Conservation (phyloP, 805 yeast genomes). For the Hanseniaspora guilliermondii region DNA sequence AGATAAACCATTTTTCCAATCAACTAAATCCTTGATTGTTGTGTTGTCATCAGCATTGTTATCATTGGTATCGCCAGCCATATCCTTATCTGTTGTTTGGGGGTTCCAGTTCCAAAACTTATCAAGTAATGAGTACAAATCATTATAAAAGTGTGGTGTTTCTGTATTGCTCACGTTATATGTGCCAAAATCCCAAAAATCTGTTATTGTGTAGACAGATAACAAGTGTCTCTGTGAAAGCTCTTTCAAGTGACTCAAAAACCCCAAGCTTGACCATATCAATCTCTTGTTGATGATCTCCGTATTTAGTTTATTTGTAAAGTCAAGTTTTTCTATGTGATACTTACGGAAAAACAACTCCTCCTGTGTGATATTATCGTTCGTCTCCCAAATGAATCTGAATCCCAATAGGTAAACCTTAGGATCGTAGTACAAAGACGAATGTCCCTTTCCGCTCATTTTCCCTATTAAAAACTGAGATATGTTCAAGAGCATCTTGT, state of each 20-base stretch:
- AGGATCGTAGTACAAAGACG: slow-evolving; percentile 72
- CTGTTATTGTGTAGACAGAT: background rate
- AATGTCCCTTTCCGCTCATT: slow-evolving; percentile 90
- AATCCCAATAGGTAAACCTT: slow-evolving; percentile 74
- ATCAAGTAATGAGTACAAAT: slow-evolving; percentile 27
- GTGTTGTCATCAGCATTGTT: background rate
- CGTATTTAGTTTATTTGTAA: slow-evolving; percentile 9
- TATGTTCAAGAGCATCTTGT: slow-evolving; percentile 73
- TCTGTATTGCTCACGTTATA: background rate
- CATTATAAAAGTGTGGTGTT: slow-evolving; percentile 10
- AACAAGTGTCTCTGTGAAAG: background rate
- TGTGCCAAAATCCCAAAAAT: background rate
- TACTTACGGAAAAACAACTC: slow-evolving; percentile 20
- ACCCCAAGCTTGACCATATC: slow-evolving; percentile 8
- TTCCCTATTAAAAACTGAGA: slow-evolving; percentile 76
- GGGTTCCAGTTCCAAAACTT: slow-evolving; percentile 12
- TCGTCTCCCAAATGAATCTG: slow-evolving; percentile 62
- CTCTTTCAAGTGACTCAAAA: background rate
- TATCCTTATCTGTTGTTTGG: slow-evolving; percentile 1
- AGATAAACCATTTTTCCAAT: slow-evolving; percentile 10
- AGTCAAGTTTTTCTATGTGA: slow-evolving; percentile 11
- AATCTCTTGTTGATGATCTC: background rate
- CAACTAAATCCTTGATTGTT: slow-evolving; percentile 1
- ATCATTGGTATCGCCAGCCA: background rate
- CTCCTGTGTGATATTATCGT: slow-evolving; percentile 37